phyloP scores from a whole-genome alignment of 805 yeast species.

The Cyberlindnera amylophila region DNA sequence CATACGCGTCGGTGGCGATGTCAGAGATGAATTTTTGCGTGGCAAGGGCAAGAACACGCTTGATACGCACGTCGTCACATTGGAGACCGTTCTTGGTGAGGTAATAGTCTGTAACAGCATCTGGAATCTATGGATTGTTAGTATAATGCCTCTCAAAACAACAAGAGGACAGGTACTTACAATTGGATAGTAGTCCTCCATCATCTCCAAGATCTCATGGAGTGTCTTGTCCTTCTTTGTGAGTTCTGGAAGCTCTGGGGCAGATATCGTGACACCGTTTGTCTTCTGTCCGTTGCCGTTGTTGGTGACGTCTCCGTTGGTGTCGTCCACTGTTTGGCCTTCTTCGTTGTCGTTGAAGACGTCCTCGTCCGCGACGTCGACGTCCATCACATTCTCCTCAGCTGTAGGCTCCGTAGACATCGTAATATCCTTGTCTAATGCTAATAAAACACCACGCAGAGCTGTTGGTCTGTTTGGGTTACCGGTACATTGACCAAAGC shows the following conservation, averaged over 20 bases:
- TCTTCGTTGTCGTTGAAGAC: constrained; percentile 25
- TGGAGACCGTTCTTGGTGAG: constrained; percentile 81
- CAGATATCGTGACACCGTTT: background rate
- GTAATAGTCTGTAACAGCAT: constrained; percentile 92
- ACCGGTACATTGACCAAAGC: no score
- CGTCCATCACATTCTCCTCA: constrained; percentile 18
- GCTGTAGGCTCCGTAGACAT: background rate
- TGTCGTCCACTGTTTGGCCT: constrained; percentile 2
- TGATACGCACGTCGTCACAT: constrained; percentile 66
- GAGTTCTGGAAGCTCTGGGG: constrained; percentile 55
- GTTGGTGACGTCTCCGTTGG: constrained; percentile 1
- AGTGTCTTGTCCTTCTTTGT: constrained; percentile 78
- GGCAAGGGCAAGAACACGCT: constrained; percentile 81
- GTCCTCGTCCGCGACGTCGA: constrained; percentile 28
- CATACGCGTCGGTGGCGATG: constrained; percentile 95
- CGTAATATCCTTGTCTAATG: no score
- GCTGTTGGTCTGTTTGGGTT: no score
- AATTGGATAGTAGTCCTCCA: constrained; percentile 93
- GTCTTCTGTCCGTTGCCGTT: background rate
- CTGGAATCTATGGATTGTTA: constrained; percentile 56
- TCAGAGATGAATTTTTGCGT: constrained; percentile 95
- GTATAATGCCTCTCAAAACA: no score
- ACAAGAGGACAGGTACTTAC: constrained; percentile 4
- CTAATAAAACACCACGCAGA: no score
- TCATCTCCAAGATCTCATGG: constrained; percentile 76